Percentiles rank a stretch among this genome's conserved stretches.
These are phyloP conservation scores for Raphidocelis subcapitata DNA, from an alignment of 139 green algal species.

Conservation along the genomic window DNA sequence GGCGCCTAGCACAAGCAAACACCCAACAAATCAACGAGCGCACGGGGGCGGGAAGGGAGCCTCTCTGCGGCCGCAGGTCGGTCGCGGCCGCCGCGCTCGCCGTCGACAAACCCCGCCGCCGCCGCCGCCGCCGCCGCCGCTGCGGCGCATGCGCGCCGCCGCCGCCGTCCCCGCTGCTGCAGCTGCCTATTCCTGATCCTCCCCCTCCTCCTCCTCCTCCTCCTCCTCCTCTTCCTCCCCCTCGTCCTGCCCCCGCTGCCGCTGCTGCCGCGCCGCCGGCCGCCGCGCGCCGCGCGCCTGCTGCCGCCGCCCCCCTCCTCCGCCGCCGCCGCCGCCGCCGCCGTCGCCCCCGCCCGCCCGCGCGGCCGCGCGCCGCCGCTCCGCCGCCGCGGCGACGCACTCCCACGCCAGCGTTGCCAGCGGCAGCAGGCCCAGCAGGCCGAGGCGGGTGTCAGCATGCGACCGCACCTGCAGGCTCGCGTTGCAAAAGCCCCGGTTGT, in stretches of 20 bases:
- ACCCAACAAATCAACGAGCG: too few species aligned
- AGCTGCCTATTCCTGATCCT: too few species aligned
- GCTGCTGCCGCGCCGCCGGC: neutral
- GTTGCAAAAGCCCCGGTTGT: conserved; percentile 13
- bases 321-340: neutral
- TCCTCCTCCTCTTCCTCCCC: too few species aligned
- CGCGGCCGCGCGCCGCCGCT: neutral
- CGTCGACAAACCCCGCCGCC: too few species aligned
- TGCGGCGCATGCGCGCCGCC: too few species aligned
- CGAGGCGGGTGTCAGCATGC: neutral
- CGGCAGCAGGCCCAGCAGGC: conserved; percentile 10
- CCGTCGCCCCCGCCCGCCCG: neutral
- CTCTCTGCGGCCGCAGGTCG: too few species aligned
- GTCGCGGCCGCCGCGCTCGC: too few species aligned
- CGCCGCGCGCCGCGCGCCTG: neutral
- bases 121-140: too few species aligned
- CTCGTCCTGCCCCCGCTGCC: neutral
- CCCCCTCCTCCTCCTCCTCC: too few species aligned
- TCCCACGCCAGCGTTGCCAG: conserved; percentile 12
- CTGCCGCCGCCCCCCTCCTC: neutral
- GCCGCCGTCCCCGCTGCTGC: too few species aligned
- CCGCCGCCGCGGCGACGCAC: neutral
- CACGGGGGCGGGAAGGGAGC: too few species aligned
- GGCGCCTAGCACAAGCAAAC: too few species aligned
- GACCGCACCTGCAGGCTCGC: conserved; percentile 11